Evolutionary conservation across 2,329 filamentous ascomycete species (phyloP), one percentile per base, ranked within the genome.

Genomic region (Xylaria sp.): DNA sequence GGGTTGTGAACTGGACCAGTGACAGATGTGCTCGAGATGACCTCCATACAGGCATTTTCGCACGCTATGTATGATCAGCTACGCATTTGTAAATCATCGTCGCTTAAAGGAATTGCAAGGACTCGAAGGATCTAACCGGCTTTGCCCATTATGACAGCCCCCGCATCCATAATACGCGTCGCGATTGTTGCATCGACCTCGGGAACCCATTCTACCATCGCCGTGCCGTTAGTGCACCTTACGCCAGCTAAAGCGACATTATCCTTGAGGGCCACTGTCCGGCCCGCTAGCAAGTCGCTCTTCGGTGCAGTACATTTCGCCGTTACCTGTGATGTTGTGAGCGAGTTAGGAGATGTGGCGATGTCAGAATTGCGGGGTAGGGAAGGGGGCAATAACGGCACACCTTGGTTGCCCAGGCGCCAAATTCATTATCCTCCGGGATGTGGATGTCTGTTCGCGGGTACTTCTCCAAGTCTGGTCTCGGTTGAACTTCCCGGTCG

Each of bases 1-100:
- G 81, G 81, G 54, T 83, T 81, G 60, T 82, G 76, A 2, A 83
- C 79, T 1, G 75, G 73, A 0, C 81, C 81, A 3, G 76, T 77
- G n/a, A 79, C 75, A 0, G 78, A 76, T 4, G 80, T 80, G 51
- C 73, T 75, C 9, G 76, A 79, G 15, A 80, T 63, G 4, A 76
- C 76, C 9, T 77, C 76, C 59, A 77, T 73, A 44, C 76, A 80
- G 40, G 81, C 73, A 64, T 82, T 81, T 67, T 83, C 81, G 62
- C 81, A 83, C 3, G 78, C 80, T 44, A 73, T 4, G 29, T 9
- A 35, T 8, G 8, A 33, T 62, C 13, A 63, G 46, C 11, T 2
- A 48, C 11, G 17, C 43, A 3, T 3, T 17, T n/a, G 13, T 33
- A 27, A 23, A 15, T 4, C 2, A n/a, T 2, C 3, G 7, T 9